Conservation (phyloP, 768 basidiomycete species). For the Amanita phalloides region DNA sequence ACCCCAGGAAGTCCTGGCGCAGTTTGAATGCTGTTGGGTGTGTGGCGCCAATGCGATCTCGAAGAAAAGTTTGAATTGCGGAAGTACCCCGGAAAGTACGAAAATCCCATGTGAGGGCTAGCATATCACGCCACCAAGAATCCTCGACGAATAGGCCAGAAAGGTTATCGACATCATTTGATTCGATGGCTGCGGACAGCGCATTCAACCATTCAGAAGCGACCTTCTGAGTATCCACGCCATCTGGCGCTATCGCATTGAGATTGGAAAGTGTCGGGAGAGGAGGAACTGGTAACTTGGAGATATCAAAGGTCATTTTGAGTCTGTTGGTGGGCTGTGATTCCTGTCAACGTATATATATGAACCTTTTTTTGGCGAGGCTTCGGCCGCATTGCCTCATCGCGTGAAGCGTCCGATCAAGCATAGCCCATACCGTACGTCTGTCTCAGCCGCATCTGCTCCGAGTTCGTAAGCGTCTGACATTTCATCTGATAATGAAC, state of each 20-base stretch:
- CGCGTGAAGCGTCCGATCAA: too few species aligned
- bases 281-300: slow-evolving; percentile 9
- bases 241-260: slow-evolving; percentile 11
- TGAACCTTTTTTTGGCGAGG: too few species aligned
- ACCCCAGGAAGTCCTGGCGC: slow-evolving; percentile 16
- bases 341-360: too few species aligned
- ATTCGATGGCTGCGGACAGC: slow-evolving; percentile 10
- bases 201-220: slow-evolving; percentile 20
- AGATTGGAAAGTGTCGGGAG: slow-evolving; percentile 20
- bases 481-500: too few species aligned
- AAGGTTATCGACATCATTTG: slow-evolving; percentile 9
- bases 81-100: slow-evolving; percentile 33
- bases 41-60: slow-evolving; percentile 21
- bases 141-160: slow-evolving; percentile 14
- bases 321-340: neutral
- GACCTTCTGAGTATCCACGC: slow-evolving; percentile 15
- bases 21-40: slow-evolving; percentile 21
- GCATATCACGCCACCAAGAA: slow-evolving; percentile 40
- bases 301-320: neutral
- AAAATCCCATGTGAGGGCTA: slow-evolving; percentile 42
- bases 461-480: too few species aligned
- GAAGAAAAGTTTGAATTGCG: slow-evolving; percentile 29
- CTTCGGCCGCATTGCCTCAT: too few species aligned
- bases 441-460: too few species aligned
- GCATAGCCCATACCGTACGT: too few species aligned